These are phyloP conservation scores for Gentiana straminea DNA, from an alignment of 257 asterid species.

Conservation along the genomic window DNA sequence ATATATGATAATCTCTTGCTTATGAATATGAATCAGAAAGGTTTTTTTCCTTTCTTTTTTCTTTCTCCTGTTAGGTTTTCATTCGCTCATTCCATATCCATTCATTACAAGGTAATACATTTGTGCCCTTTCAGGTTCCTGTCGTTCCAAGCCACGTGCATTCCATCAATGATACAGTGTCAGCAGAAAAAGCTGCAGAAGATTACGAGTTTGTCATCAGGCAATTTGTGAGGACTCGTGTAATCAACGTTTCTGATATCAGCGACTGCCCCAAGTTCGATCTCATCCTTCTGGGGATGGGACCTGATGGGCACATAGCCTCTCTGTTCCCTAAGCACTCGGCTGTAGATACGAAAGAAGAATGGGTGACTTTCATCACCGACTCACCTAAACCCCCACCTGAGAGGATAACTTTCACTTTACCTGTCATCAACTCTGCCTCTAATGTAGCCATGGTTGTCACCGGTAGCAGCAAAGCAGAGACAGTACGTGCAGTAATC, in stretches of 20 bases:
- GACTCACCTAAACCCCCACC: slow-evolving; percentile 64
- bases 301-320: slow-evolving; percentile 52
- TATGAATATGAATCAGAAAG: too few species aligned
- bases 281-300: slow-evolving; percentile 60
- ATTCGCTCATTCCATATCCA: background rate
- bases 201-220: slow-evolving; percentile 73
- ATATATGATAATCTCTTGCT: too few species aligned
- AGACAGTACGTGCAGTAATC: slow-evolving; percentile 42
- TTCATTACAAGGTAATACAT: too few species aligned
- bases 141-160: slow-evolving; percentile 70
- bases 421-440: slow-evolving; percentile 61
- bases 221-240: slow-evolving; percentile 74
- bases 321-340: slow-evolving; percentile 49
- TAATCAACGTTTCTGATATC: slow-evolving; percentile 38
- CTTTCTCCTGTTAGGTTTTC: too few species aligned
- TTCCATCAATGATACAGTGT: slow-evolving; percentile 64
- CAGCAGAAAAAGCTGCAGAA: slow-evolving; percentile 86
- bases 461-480: slow-evolving; percentile 40
- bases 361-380: slow-evolving; percentile 54
- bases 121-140: slow-evolving; percentile 56
- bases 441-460: slow-evolving; percentile 44
- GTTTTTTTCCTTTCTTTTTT: too few species aligned
- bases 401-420: slow-evolving; percentile 53
- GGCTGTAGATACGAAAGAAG: slow-evolving; percentile 28
- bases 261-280: slow-evolving; percentile 59